Conservation (phyloP, 2,329 filamentous ascomycete genomes). For the Penicillium griseofulvum region DNA sequence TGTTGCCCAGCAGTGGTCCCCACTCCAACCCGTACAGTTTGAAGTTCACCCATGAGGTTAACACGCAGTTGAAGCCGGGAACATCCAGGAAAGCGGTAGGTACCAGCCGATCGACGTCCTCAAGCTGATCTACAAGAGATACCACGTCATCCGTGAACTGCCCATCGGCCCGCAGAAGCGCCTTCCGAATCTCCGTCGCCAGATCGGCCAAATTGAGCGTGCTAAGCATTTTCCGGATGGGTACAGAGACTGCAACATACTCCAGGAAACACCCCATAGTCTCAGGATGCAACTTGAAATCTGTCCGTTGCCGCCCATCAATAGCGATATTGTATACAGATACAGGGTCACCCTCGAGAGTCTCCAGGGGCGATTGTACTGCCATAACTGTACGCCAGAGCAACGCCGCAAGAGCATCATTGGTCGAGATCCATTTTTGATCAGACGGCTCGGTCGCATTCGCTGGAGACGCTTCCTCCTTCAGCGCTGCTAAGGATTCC, state of each 20-base stretch:
- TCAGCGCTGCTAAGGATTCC: conserved; percentile 29
- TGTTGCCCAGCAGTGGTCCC: conserved; percentile 30
- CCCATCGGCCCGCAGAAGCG: conserved; percentile 31
- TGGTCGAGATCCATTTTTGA: conserved; percentile 32
- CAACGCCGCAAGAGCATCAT: conserved; percentile 38
- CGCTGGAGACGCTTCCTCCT: conserved; percentile 31
- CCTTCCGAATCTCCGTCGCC: conserved; percentile 36
- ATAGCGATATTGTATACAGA: conserved; percentile 42
- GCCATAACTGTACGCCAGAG: conserved; percentile 35
- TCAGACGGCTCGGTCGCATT: conserved; percentile 27
- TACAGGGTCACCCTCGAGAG: conserved; percentile 31
- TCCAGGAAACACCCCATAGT: conserved; percentile 44
- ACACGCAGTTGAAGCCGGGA: conserved; percentile 34
- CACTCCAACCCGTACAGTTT: conserved; percentile 35
- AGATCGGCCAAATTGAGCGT: conserved; percentile 33
- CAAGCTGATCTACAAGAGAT: conserved; percentile 30
- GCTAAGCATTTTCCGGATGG: conserved; percentile 29
- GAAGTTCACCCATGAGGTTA: conserved; percentile 37
- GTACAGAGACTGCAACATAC: conserved; percentile 29
- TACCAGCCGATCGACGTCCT: conserved; percentile 33
- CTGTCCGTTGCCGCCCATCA: conserved; percentile 37
- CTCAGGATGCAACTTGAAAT: conserved; percentile 34
- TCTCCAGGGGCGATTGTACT: conserved; percentile 30
- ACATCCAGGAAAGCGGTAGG: conserved; percentile 38
- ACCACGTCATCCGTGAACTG: conserved; percentile 31